Conservation (phyloP, 1,284 basidiomycete genomes). For the Ustilago trichophora region DNA sequence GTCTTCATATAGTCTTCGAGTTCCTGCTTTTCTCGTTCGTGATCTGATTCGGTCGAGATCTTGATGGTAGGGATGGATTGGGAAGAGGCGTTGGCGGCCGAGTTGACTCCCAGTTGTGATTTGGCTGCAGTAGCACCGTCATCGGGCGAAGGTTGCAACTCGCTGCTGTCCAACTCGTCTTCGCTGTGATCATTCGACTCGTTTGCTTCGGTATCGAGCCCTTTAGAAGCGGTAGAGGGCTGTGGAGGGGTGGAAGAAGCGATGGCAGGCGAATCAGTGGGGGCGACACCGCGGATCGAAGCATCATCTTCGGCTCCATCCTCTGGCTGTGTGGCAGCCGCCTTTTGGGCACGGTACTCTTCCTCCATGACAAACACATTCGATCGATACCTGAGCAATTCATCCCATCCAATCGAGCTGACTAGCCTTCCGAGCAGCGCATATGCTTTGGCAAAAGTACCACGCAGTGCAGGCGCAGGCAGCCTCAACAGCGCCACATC, state of each 20-base stretch:
- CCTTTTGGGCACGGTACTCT: slow-evolving; percentile 80
- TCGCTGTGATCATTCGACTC: slow-evolving; percentile 24
- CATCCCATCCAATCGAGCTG: slow-evolving; percentile 96
- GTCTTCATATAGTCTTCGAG: slow-evolving; percentile 62
- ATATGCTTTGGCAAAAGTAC: slow-evolving; percentile 96
- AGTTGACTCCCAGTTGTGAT: slow-evolving; percentile 46
- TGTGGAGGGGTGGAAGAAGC: slow-evolving; percentile 38
- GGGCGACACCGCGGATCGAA: slow-evolving; percentile 21
- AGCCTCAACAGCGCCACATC: slow-evolving; percentile 91
- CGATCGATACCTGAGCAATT: slow-evolving; percentile 91
- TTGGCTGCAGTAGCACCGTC: slow-evolving; percentile 4
- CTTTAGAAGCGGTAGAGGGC: slow-evolving; percentile 8
- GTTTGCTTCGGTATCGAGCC: slow-evolving; percentile 2
- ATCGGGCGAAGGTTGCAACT: slow-evolving; percentile 2
- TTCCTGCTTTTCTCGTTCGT: slow-evolving; percentile 70
- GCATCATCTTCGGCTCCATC: slow-evolving; percentile 28
- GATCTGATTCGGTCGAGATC: slow-evolving; percentile 82
- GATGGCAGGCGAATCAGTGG: slow-evolving; percentile 29
- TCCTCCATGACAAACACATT: slow-evolving; percentile 99
- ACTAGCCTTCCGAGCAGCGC: slow-evolving; percentile 89
- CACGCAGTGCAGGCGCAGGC: slow-evolving; percentile 90
- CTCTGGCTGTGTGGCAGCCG: slow-evolving; percentile 35
- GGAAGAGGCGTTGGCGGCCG: slow-evolving; percentile 52
- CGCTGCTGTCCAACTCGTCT: slow-evolving; percentile 33
- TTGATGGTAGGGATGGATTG: slow-evolving; percentile 81